Evolutionary conservation across 2,329 filamentous ascomycete species (phyloP), one percentile per base, ranked within the genome.

Genomic region (Coniosporium tulheliwenetii): DNA sequence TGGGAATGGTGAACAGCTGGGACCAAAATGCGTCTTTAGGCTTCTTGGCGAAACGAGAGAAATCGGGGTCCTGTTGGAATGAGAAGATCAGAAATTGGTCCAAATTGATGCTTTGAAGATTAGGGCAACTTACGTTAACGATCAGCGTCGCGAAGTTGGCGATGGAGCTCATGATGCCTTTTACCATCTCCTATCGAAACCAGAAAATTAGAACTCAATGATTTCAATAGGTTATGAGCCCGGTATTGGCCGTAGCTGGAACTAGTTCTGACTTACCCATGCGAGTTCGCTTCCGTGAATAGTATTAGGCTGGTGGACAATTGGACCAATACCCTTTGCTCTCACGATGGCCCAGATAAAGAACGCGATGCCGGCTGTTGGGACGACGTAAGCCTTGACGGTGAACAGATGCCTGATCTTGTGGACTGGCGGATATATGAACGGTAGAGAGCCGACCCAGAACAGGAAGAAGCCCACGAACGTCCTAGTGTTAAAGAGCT

Each of bases 121-220:
- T 39, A 36, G 5, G 40, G 14, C 15, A 41, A 44, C 13, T 8
- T 33, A 10, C 45, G 48, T 55, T 79, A 44, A 81, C 71, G 49
- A 94, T 91, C 30, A 94, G 70, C 0, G 86, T 85, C 1, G 85
- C 83, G 54, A 94, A 94, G 63, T 94, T 94, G 51, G 84, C 82
- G 47, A 95, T 86, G 3, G 83, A 79, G 16, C 73, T 79, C 85
- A 94, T 93, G 61, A 93, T 79, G 32, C 85, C 85, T 45, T 79
- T 80, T 44, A 95, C 73, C 43, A 94, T 77, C 16, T 77, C 74
- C n/a, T n/a, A n/a, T n/a, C n/a, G n/a, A n/a, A n/a, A n/a, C n/a
- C n/a, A n/a, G n/a, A n/a, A n/a, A n/a, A n/a, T n/a, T n/a, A n/a
- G n/a, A n/a, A n/a, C n/a, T n/a, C n/a, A n/a, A n/a, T n/a, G n/a